Conservation (phyloP, 768 basidiomycete species). For the Hypsizygus marmoreus region DNA sequence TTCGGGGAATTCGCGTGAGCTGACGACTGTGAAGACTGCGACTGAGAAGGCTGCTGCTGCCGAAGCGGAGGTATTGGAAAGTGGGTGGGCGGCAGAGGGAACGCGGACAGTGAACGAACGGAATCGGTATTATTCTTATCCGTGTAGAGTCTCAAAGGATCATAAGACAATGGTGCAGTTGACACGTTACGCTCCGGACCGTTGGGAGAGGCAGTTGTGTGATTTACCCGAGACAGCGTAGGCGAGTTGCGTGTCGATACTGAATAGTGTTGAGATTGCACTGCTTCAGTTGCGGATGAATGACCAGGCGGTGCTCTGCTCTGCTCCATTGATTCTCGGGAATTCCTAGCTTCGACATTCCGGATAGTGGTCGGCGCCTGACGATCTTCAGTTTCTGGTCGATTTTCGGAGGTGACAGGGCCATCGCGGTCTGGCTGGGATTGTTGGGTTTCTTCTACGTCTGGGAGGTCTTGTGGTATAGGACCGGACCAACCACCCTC, state of each 20-base stretch:
- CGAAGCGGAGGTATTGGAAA: conserved; percentile 60
- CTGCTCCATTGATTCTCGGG: conserved; percentile 1
- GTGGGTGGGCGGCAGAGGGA: conserved; percentile 73
- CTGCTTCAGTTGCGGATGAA: conserved; percentile 13
- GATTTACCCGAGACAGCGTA: background rate
- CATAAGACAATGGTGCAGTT: conserved; percentile 31
- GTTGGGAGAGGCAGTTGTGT: background rate
- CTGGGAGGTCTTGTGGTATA: conserved; percentile 47
- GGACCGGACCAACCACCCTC: conserved; percentile 73
- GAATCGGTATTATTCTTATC: conserved; percentile 48
- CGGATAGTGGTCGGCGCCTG: conserved; percentile 5
- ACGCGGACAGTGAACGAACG: conserved; percentile 70
- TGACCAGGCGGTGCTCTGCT: background rate
- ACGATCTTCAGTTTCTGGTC: conserved; percentile 3
- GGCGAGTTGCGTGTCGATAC: conserved; percentile 1
- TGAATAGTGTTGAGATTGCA: conserved; percentile 5
- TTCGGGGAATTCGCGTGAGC: conserved; percentile 24
- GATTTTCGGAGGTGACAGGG: background rate
- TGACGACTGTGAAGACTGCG: conserved; percentile 24
- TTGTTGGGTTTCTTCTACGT: conserved; percentile 21
- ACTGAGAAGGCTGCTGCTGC: conserved; percentile 24
- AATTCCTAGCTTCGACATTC: conserved; percentile 6
- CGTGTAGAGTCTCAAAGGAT: conserved; percentile 36
- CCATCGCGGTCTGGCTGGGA: conserved; percentile 4
- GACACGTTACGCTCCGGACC: background rate